A percentile compares a stretch with the other conserved stretches of the same genome.
These are phyloP conservation scores for Acacia confusa DNA, from an alignment of 306 rosid species.

Conservation along the genomic window DNA sequence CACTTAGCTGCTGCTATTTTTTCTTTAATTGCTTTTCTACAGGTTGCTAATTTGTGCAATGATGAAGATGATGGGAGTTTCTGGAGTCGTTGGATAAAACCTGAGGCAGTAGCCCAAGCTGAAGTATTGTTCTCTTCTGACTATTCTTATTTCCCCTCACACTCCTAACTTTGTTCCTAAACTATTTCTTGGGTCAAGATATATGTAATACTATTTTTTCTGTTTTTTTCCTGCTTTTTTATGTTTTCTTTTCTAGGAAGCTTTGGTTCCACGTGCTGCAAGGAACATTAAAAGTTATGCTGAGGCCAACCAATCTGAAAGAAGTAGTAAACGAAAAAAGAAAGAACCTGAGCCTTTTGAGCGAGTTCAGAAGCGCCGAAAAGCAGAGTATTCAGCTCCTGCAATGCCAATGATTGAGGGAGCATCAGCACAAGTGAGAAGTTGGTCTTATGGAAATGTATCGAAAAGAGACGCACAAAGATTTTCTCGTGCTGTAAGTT, in stretches of 20 bases:
- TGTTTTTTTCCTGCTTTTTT: neutral
- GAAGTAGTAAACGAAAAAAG: slow-evolving; percentile 83
- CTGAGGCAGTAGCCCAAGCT: slow-evolving; percentile 81
- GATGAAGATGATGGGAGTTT: slow-evolving; percentile 97
- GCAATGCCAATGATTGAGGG: slow-evolving; percentile 88
- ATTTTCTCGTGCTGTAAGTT: slow-evolving; percentile 86
- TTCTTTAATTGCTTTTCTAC: slow-evolving; percentile 14
- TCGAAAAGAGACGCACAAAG: slow-evolving; percentile 85
- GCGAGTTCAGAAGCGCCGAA: slow-evolving; percentile 78
- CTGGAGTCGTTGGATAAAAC: slow-evolving; percentile 99
- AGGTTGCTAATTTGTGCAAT: slow-evolving; percentile 93
- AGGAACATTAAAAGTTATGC: slow-evolving; percentile 92
- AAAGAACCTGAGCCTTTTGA: slow-evolving; percentile 81
- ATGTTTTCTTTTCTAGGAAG: slow-evolving; percentile 56
- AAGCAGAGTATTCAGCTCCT: slow-evolving; percentile 65
- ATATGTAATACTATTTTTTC: neutral
- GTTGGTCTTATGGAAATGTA: slow-evolving; percentile 93
- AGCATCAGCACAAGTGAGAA: slow-evolving; percentile 85
- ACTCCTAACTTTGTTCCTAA: neutral
- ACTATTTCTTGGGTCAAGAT: neutral
- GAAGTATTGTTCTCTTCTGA: slow-evolving; percentile 59
- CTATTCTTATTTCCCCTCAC: neutral
- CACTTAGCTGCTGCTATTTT: neutral
- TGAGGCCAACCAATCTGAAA: slow-evolving; percentile 75
- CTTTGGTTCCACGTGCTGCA: slow-evolving; percentile 92